phyloP scores from a whole-genome alignment of 169 alveolate species.

The Besnoitia besnoiti region DNA sequence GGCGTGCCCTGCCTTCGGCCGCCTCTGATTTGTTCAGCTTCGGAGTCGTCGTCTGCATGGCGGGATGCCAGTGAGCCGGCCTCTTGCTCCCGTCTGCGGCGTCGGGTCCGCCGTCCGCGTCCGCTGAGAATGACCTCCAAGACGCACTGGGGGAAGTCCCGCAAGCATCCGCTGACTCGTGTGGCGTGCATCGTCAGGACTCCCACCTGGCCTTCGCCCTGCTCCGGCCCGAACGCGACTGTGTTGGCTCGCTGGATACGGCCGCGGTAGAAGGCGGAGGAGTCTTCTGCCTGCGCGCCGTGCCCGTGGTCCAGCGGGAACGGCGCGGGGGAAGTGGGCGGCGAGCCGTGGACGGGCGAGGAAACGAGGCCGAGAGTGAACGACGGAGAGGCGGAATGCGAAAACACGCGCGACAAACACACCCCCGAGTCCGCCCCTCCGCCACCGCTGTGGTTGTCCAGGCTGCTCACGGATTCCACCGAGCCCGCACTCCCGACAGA shows the following conservation, averaged over 20 bases:
- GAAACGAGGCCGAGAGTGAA: background rate
- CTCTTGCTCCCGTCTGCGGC: background rate
- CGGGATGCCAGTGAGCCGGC: too few species aligned
- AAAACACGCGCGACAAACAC: background rate
- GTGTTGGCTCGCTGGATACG: constrained; percentile 1
- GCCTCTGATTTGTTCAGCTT: too few species aligned
- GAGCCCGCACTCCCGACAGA: background rate
- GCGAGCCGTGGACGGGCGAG: background rate
- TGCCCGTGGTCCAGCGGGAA: background rate
- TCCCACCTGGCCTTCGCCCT: background rate
- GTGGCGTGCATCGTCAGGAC: background rate
- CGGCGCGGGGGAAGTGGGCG: background rate
- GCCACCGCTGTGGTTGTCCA: background rate
- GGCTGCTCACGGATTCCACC: constrained; percentile 1
- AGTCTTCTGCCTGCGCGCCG: background rate
- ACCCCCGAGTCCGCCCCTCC: background rate
- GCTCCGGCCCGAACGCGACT: background rate
- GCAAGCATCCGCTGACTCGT: background rate
- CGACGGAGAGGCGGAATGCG: background rate
- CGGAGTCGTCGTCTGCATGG: too few species aligned
- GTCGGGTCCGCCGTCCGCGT: background rate
- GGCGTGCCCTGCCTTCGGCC: background rate
- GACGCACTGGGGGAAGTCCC: constrained; percentile 28
- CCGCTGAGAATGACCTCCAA: constrained; percentile 21
- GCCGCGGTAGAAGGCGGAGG: background rate